Base-by-base conservation (phyloP, 179 eudicot species). In the Dionaea muscipula region DNA sequence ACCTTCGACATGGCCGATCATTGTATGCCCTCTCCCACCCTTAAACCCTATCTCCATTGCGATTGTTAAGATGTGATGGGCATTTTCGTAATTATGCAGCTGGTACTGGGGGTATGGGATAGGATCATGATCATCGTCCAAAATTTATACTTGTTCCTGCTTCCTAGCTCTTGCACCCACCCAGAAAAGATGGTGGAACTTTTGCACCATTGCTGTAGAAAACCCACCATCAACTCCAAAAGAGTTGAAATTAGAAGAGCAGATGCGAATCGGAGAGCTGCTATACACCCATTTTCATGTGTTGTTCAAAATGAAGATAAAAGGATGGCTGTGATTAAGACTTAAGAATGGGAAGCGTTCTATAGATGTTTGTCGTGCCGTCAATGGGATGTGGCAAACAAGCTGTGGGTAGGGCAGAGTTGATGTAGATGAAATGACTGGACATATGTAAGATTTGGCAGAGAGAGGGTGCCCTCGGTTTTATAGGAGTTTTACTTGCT, bases 1-100 rank as follows among this genome's bases (percentile, higher is more conserved):
- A 87, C 96, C 45, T 87, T 87, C 54, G 96, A 87, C 65, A 84
- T 87, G 96, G 90, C 96, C 24, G 90, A 87, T 60, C 90, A 81
- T 73, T 90, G 95, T 91, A 70, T 66, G 2, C 27, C 19, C n/a
- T n/a, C n/a, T n/a, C n/a, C n/a, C n/a, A n/a, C n/a, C n/a, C n/a
- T n/a, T n/a, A n/a, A n/a, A n/a, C n/a, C n/a, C n/a, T n/a, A n/a
- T n/a, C n/a, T n/a, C n/a, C n/a, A n/a, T n/a, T n/a, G n/a, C n/a
- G n/a, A n/a, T 31, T 6, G 35, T 4, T 15, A 33, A 46, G 12
- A 4, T 3, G 14, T 11, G 7, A 41, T 26, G 46, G 19, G 47
- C 45, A 52, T 17, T 37, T 62, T 20, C 48, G 69, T 56, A 24
- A 25, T 65, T 35, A 25, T 21, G 39, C 33, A 59, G 46, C 28